Percentiles rank a stretch among this genome's conserved stretches.
These are phyloP conservation scores for Dendrocalamus latiflorus DNA, from an alignment of 202 grass and related monocot genomes.

Conservation along the genomic window DNA sequence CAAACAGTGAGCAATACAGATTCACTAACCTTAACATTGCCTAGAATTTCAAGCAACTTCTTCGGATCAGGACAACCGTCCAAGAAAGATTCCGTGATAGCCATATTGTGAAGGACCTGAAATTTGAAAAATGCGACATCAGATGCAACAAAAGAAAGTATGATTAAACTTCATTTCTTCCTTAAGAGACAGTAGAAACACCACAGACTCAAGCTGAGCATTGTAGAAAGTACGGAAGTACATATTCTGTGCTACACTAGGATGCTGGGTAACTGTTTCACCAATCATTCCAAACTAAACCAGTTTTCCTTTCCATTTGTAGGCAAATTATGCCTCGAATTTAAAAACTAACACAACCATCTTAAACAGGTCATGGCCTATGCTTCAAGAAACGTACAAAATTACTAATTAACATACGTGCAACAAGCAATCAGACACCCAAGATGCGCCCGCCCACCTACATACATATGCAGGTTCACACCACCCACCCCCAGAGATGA, in stretches of 20 bases:
- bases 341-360: neutral
- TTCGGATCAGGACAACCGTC: conserved; percentile 67
- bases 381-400: neutral
- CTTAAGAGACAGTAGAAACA: conserved; percentile 5
- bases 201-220: neutral
- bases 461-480: neutral
- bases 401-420: neutral
- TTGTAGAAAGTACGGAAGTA: neutral
- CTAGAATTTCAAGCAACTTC: conserved; percentile 63
- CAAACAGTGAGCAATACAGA: neutral
- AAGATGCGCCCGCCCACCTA: neutral
- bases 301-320: neutral
- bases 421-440: neutral
- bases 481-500: neutral
- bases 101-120: conserved; percentile 92
- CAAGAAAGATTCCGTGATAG: conserved; percentile 67
- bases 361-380: neutral
- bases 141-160: conserved; percentile 9
- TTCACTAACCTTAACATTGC: conserved; percentile 71
- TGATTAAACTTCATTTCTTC: conserved; percentile 13
- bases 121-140: conserved; percentile 25
- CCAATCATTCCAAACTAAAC: neutral
- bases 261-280: neutral
- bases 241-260: neutral
- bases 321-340: neutral